Percentiles rank a stretch among this genome's conserved stretches.
These are phyloP conservation scores for Ceratocystis variospora DNA, from an alignment of 2,329 filamentous ascomycete species.

Conservation along the genomic window DNA sequence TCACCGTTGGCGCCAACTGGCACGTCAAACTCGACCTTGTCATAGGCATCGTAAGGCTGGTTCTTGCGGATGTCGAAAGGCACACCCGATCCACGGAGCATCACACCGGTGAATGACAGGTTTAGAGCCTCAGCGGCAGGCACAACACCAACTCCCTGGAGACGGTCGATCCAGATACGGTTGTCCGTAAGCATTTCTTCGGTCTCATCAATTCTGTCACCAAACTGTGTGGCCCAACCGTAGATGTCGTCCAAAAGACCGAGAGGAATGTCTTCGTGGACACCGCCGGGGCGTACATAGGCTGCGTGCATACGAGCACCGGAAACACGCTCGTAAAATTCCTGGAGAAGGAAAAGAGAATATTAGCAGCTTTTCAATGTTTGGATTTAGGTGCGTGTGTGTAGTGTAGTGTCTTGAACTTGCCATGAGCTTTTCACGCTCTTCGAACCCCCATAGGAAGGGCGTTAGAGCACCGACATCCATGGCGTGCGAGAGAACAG, in stretches of 20 bases:
- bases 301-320: conserved; percentile 94
- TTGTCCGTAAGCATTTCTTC: conserved; percentile 98
- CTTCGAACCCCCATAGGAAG: conserved; percentile 98
- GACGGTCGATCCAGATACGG: conserved; percentile 94
- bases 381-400: not conserved
- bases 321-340: conserved; percentile 99
- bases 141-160: conserved; percentile 83
- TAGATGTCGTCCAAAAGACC: conserved; percentile 97
- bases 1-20: conserved; percentile 93
- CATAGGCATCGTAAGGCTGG: conserved; percentile 94
- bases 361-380: not conserved
- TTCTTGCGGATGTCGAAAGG: conserved; percentile 96
- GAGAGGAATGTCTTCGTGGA: conserved; percentile 85
- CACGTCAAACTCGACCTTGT: conserved; percentile 94
- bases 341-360: conserved; percentile 39
- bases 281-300: conserved; percentile 91
- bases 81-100: conserved; percentile 92
- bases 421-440: conserved; percentile 99
- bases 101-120: conserved; percentile 91
- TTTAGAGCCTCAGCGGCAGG: conserved; percentile 88
- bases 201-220: conserved; percentile 95
- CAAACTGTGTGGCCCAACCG: conserved; percentile 98
- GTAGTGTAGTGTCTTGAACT: conserved; percentile 24
- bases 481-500: conserved; percentile 92
- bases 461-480: conserved; percentile 95